phyloP scores from a whole-genome alignment of 2,329 filamentous ascomycete genomes.

The Fonsecaea pedrosoi region DNA sequence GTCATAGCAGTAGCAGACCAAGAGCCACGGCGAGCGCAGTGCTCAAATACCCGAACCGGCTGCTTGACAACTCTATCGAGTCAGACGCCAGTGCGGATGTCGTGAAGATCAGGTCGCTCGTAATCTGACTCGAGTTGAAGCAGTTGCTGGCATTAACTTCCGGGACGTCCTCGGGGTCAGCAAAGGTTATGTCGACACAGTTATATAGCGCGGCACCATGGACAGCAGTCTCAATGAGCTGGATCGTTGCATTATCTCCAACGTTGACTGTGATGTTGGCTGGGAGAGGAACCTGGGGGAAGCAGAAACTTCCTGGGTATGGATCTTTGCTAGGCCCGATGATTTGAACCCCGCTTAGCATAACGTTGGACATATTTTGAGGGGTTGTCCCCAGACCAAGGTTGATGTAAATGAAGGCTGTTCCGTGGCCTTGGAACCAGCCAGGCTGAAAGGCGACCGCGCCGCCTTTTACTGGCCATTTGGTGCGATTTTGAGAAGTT shows the following conservation, averaged over 20 bases:
- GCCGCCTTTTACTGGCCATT: slow-evolving; percentile 87
- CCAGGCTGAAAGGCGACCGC: slow-evolving; percentile 90
- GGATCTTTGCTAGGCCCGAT: slow-evolving; percentile 79
- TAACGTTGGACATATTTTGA: slow-evolving; percentile 82
- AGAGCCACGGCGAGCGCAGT: slow-evolving; percentile 25
- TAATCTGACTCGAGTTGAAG: slow-evolving; percentile 81
- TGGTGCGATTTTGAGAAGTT: slow-evolving; percentile 80
- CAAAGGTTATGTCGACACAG: slow-evolving; percentile 93
- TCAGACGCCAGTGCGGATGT: slow-evolving; percentile 29
- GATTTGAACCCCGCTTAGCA: slow-evolving; percentile 82
- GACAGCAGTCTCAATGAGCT: slow-evolving; percentile 80
- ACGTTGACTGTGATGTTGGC: slow-evolving; percentile 71
- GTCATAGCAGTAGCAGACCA: slow-evolving; percentile 25
- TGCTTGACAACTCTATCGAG: slow-evolving; percentile 18
- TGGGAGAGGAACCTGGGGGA: slow-evolving; percentile 87
- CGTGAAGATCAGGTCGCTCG: slow-evolving; percentile 75
- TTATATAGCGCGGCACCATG: slow-evolving; percentile 85
- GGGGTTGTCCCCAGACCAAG: slow-evolving; percentile 84
- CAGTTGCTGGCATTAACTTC: slow-evolving; percentile 83
- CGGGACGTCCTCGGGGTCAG: slow-evolving; percentile 75
- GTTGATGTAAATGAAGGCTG: slow-evolving; percentile 87
- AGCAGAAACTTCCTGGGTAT: slow-evolving; percentile 87
- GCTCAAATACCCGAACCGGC: slow-evolving; percentile 26
- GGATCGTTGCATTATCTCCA: slow-evolving; percentile 91
- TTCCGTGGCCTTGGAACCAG: slow-evolving; percentile 89